Base-by-base conservation (phyloP, 2,329 filamentous ascomycete genomes). In the Gaeumannomyces sp. region DNA sequence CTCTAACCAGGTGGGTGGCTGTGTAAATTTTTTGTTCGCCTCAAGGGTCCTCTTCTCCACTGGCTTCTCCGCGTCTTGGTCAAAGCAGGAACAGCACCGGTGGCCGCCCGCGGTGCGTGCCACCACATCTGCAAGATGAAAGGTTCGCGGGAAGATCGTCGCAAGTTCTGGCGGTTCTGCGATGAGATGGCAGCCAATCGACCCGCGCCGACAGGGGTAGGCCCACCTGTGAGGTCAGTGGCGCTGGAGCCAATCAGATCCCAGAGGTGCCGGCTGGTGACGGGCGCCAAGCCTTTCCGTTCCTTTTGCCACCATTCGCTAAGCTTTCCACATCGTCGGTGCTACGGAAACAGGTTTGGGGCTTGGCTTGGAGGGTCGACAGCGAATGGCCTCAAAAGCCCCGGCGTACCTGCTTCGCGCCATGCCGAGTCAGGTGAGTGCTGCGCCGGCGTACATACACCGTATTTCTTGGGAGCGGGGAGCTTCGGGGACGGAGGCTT, bases 121-220 rank as follows among this genome's bases (percentile, higher is more conserved):
- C 45, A 53, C 45, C 7, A 22, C 45, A 53, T n/a, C 22, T 53
- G 45, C 45, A 7, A 25, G 45, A 22, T 22, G 45, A 13, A 59
- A 59, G 45, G 57, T 31, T 59, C 4, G 57, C 29, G 22, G 27
- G 57, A 28, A 4, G 57, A 59, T 59, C 57, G 29, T 59, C 57
- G 57, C 57, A 59, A 10, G 57, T 59, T 59, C 27, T 59, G 57
- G 57, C 57, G 57, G n/a, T 59, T 59, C 29, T 14, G 27, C 5
- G 57, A 28, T 59, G 57, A 10, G 57, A 28, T 59, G 57, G 29
- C 29, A 59, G 57, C 57, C 57, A 59, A 59, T 59, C 57, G 57
- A 59, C 11, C 57, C 14, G 29, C 57, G 27, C 25, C 45, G 45
- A 53, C 45, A 53, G 22, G 19, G 45, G 45, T 10, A 4, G 29